These are phyloP conservation scores for Deinandra increscens DNA, from an alignment of 129 eudicot genomes.

Conservation along the genomic window DNA sequence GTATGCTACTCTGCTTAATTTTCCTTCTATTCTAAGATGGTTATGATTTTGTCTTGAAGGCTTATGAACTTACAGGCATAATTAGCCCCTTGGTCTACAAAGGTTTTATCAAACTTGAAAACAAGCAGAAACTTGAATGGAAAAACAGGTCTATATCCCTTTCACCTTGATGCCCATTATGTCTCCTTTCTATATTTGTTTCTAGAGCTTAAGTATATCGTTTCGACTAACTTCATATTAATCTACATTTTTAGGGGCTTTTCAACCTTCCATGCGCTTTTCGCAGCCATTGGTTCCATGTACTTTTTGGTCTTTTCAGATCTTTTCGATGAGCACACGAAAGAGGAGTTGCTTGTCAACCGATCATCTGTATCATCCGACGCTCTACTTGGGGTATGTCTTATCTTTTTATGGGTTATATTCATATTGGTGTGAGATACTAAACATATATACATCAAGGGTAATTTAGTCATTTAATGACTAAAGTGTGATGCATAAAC, in stretches of 20 bases:
- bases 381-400: constrained; percentile 60
- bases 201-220: neutral
- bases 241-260: constrained; percentile 54
- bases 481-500: no score
- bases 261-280: constrained; percentile 83
- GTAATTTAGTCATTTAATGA: no score
- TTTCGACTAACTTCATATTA: constrained; percentile 17
- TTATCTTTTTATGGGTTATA: neutral
- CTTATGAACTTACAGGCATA: constrained; percentile 60
- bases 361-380: constrained; percentile 55
- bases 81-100: constrained; percentile 51
- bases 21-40: constrained; percentile 13
- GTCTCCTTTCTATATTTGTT: neutral
- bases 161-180: neutral
- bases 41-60: constrained; percentile 48
- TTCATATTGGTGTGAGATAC: constrained; percentile 4
- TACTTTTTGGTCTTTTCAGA: constrained; percentile 57
- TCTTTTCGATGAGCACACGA: constrained; percentile 46
- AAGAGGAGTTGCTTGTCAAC: constrained; percentile 39
- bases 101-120: constrained; percentile 54
- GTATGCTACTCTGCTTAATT: neutral
- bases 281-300: constrained; percentile 61
- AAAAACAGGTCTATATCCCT: constrained; percentile 54
- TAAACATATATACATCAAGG: no score
- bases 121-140: constrained; percentile 66